Base-by-base conservation (phyloP, 2,329 filamentous ascomycete species). In the Clarireedia monteithiana region DNA sequence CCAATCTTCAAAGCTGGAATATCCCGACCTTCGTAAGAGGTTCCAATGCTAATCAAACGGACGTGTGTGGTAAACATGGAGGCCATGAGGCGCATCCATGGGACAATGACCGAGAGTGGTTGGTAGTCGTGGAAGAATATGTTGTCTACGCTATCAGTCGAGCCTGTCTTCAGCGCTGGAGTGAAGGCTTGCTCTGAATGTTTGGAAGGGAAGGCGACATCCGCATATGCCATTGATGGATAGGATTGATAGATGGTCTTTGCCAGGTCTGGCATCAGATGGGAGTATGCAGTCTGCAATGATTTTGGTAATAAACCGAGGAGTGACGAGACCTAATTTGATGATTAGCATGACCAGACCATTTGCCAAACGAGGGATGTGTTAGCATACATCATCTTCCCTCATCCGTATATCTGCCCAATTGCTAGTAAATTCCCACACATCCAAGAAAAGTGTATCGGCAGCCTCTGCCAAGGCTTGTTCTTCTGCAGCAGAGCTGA, bases 81-180 rank as follows among this genome's bases (percentile, higher is more conserved):
- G 46, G 89, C 83, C 62, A 96, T 80, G 40, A 96, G 79, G 49
- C 84, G 84, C 86, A 97, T 91, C 94, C 94, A 99, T 38, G 87
- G 88, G n/a, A 81, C 75, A 60, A 73, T 70, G 47, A 89, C 91
- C 3, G 87, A 84, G 23, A 95, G 76, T 1, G 91, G 90, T 67
- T 96, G 94, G 70, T 96, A 99, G 67, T 96, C 84, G 51, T 83
- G 81, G 73, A 99, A 97, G 74, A 96, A 97, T 40, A 95, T 76
- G 66, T 91, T 89, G 57, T 85, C 81, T n/a, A 74, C 67, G 55
- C 59, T 71, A 42, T 63, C 64, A 44, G 60, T 59, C 53, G 58
- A 66, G 53, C 45, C 47, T 27, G 58, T 62, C 44, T 56, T 64
- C 36, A 69, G 60, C 5, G 64, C 53, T 6, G 65, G 62, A 60